Conservation (phyloP, 73 alveolate genomes). For the Paraurostyla sp. region DNA sequence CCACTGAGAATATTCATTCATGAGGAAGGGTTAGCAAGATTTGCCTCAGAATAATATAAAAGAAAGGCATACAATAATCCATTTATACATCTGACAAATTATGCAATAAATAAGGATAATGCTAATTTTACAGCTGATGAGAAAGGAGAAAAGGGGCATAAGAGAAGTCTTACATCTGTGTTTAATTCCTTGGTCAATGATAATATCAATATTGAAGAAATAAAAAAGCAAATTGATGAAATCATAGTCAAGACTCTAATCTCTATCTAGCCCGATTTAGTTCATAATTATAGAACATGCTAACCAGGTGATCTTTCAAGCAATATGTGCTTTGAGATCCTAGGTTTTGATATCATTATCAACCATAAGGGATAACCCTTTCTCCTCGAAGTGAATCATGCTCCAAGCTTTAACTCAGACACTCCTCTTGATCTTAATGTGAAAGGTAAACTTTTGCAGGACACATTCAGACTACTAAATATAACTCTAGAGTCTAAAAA, state of each 20-base stretch:
- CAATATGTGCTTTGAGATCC: constrained; percentile 66
- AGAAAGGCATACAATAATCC: constrained; percentile 45
- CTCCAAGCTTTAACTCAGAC: constrained; percentile 67
- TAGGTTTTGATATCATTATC: constrained; percentile 67
- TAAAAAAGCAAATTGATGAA: constrained; percentile 41
- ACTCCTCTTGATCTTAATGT: constrained; percentile 52
- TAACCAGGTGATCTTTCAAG: constrained; percentile 49
- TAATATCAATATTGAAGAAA: constrained; percentile 44
- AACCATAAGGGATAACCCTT: constrained; percentile 31
- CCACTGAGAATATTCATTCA: constrained; percentile 93
- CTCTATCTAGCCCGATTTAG: constrained; percentile 66
- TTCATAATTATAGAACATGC: constrained; percentile 64
- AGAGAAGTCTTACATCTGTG: constrained; percentile 26
- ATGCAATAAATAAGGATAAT: constrained; percentile 64
- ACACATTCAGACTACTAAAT: constrained; percentile 50
- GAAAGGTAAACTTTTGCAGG: constrained; percentile 39
- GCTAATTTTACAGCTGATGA: constrained; percentile 41
- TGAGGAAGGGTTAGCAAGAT: constrained; percentile 95
- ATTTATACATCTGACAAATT: constrained; percentile 74
- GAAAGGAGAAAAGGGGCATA: constrained; percentile 55
- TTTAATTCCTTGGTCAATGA: not conserved
- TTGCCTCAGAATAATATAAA: constrained; percentile 82
- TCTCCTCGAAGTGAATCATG: constrained; percentile 66
- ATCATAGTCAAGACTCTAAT: constrained; percentile 65
- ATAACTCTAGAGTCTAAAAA: not conserved